Conservation (phyloP, 2,329 filamentous ascomycete genomes). For the Coniochaeta ligniaria region DNA sequence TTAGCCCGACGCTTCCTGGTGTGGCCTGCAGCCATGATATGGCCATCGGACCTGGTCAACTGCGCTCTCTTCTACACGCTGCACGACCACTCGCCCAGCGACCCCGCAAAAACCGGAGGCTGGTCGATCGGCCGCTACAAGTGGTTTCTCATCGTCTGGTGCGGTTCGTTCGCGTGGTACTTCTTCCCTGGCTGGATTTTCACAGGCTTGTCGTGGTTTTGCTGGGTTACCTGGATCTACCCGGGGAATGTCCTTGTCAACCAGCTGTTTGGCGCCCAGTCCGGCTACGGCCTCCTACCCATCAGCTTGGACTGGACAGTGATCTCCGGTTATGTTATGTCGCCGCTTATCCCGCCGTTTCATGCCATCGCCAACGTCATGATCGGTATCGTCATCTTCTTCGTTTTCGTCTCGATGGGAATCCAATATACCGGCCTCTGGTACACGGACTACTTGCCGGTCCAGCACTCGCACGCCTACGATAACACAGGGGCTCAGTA, state of each 20-base stretch:
- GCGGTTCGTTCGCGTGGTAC: conserved; percentile 45
- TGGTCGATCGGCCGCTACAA: conserved; percentile 59
- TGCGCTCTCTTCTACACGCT: conserved; percentile 56
- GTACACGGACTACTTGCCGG: conserved; percentile 54
- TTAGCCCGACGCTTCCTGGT: conserved; percentile 52
- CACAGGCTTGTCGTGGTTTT: conserved; percentile 36
- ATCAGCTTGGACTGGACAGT: conserved; percentile 31
- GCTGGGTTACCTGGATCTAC: conserved; percentile 38
- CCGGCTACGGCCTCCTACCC: conserved; percentile 27
- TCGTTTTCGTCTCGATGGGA: conserved; percentile 48
- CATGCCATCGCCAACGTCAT: conserved; percentile 51
- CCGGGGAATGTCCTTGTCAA: conserved; percentile 37
- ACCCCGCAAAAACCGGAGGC: conserved; percentile 45
- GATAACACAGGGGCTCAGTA: conserved; percentile 57
- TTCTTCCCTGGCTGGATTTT: conserved; percentile 50
- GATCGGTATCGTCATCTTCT: conserved; percentile 46
- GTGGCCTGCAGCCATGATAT: conserved; percentile 57
- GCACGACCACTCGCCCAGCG: conserved; percentile 49
- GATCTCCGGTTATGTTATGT: conserved; percentile 40
- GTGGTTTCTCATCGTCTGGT: conserved; percentile 52
- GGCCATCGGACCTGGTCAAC: conserved; percentile 55
- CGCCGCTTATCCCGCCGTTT: conserved; percentile 42
- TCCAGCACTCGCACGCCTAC: conserved; percentile 53
- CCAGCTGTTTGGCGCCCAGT: conserved; percentile 36
- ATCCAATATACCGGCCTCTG: conserved; percentile 51